These are phyloP conservation scores for Nidularia pulvinata DNA, from an alignment of 768 basidiomycete species.

Conservation along the genomic window DNA sequence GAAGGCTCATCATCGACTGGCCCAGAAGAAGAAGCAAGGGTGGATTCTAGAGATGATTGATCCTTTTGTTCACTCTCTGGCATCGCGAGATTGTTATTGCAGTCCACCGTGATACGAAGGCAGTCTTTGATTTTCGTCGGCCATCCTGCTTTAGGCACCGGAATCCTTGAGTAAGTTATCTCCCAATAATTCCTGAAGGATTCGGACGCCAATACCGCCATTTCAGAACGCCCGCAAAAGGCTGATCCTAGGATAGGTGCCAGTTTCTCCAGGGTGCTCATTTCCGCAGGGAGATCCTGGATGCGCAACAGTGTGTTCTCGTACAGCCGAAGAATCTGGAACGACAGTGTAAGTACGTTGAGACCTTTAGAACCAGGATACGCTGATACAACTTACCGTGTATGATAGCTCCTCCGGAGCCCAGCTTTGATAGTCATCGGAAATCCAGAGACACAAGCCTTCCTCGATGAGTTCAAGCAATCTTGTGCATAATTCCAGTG, in stretches of 20 bases:
- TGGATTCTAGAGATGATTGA: too few species aligned
- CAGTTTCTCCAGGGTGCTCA: conserved; percentile 43
- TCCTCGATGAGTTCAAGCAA: conserved; percentile 53
- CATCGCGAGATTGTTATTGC: too few species aligned
- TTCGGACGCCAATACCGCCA: conserved; percentile 38
- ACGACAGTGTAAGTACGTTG: not conserved
- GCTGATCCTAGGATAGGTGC: conserved; percentile 54
- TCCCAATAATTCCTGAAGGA: conserved; percentile 69
- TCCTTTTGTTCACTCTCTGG: too few species aligned
- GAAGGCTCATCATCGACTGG: too few species aligned
- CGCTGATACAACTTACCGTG: conserved; percentile 42
- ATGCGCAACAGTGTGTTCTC: conserved; percentile 55
- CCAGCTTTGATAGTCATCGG: conserved; percentile 54
- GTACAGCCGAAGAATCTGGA: conserved; percentile 63
- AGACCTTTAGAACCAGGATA: not conserved
- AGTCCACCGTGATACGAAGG: not conserved
- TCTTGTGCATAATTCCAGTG: conserved; percentile 38
- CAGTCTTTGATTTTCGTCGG: conserved; percentile 28
- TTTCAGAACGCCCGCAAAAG: conserved; percentile 50
- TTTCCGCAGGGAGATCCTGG: conserved; percentile 38
- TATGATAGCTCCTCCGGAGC: conserved; percentile 52
- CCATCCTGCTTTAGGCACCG: conserved; percentile 53
- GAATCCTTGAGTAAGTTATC: conserved; percentile 34
- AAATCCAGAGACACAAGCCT: conserved; percentile 60
- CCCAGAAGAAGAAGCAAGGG: too few species aligned